Evolutionary conservation across 1,139 yeast genomes (phyloP), one percentile per base, ranked within the genome.

Genomic region (Komagataea norvegica): DNA sequence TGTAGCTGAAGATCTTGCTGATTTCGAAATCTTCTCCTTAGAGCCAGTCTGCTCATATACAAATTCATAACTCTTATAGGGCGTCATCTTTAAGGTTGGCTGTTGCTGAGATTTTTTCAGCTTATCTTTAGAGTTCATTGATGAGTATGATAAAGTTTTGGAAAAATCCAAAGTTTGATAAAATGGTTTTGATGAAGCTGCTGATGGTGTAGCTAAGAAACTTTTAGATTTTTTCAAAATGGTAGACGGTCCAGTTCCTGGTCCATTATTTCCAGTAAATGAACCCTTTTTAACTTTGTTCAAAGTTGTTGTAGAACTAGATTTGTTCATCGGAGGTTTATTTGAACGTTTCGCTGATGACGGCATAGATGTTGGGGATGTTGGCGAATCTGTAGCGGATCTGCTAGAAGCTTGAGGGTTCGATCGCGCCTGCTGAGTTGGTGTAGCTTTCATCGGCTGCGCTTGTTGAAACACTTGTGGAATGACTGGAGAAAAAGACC

Each of bases 131-230:
- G n/a, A n/a, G n/a, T n/a, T n/a, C n/a, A n/a, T n/a, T n/a, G n/a
- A n/a, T n/a, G 33, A 37, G n/a, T 9, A 21, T 31, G 35, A 13
- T 34, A 23, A n/a, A 32, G 13, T 25, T 19, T 46, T 50, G 1
- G 55, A 48, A 29, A 52, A 51, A 29, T 52, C 54, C 16, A 52
- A 27, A 10, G 56, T 52, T n/a, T 46, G 44, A 24, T 46, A 51
- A 14, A 47, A 25, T 13, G 37, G 33, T 14, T 31, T 32, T n/a
- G 44, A 25, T 10, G 41, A 30, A 13, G 38, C 19, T 11, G 31
- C 17, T 5, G 45, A 22, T 10, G 44, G 31, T 5, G 41, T 26
- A 11, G 42, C 30, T 10, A 51, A 37, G 25, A 49, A 51, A 27
- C 50, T 46, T 38, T 50, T 48, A 4, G 56, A 52, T 31, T 48